A percentile compares a stretch with the other conserved stretches of the same genome.
These are phyloP conservation scores for Colletotrichum falcatum DNA, from an alignment of 2,329 filamentous ascomycete genomes.

Conservation along the genomic window DNA sequence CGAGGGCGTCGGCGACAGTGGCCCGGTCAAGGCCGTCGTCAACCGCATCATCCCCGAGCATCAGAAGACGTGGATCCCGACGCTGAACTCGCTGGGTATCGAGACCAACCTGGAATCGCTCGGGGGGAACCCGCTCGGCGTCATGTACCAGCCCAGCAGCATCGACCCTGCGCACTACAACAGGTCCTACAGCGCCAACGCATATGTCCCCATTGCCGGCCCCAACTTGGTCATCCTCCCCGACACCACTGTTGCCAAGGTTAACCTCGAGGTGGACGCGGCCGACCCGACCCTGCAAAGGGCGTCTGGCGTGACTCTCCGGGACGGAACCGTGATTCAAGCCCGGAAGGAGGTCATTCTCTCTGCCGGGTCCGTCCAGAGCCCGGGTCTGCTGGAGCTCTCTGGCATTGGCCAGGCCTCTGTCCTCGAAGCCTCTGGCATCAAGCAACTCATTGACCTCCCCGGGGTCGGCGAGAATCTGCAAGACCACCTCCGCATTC, in stretches of 20 bases:
- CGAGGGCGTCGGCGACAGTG: constrained; percentile 42
- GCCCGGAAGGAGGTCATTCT: constrained; percentile 51
- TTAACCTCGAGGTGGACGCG: constrained; percentile 50
- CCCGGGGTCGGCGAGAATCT: constrained; percentile 65
- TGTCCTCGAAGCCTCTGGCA: constrained; percentile 60
- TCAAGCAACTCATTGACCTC: constrained; percentile 62
- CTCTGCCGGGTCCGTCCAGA: constrained; percentile 62
- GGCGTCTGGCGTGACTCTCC: constrained; percentile 45
- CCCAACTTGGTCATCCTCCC: constrained; percentile 56
- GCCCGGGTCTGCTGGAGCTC: constrained; percentile 67
- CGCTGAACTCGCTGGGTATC: constrained; percentile 58
- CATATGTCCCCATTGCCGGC: constrained; percentile 56
- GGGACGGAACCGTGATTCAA: constrained; percentile 44
- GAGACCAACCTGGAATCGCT: constrained; percentile 58
- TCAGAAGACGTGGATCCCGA: constrained; percentile 57
- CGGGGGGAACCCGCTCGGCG: constrained; percentile 62
- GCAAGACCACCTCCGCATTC: constrained; percentile 52
- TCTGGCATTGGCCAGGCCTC: constrained; percentile 65
- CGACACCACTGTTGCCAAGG: constrained; percentile 52
- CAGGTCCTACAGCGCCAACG: constrained; percentile 60
- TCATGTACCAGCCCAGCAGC: constrained; percentile 62
- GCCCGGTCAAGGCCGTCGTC: constrained; percentile 47
- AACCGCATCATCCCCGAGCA: constrained; percentile 58
- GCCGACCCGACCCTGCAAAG: constrained; percentile 3
- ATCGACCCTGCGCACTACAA: constrained; percentile 60